Evolutionary conservation across 2,329 filamentous ascomycete species (phyloP), one percentile per base, ranked within the genome.

Genomic region (Aspergillus ibericus): DNA sequence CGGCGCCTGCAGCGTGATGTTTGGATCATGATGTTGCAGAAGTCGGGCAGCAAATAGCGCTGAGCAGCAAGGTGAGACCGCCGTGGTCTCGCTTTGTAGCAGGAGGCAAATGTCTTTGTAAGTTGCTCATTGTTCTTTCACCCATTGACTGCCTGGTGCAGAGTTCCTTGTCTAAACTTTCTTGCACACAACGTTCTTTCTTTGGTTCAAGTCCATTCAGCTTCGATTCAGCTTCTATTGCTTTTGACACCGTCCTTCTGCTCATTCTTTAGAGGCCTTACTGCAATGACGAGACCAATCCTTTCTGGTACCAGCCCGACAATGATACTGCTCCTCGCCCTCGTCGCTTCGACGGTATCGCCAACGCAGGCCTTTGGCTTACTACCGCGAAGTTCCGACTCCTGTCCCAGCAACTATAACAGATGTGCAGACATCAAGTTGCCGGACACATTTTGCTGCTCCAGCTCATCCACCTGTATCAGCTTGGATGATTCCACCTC

Each of bases 401-500:
- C 64, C 3, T 78, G 75, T 56, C 66, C 75, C 3, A 62, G 55
- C n/a, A 66, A 68, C 10, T 77, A 70, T 49, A 63, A 67, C n/a
- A 65, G 65, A 40, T 80, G 78, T 59, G 71, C 70, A 22, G 68
- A 72, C 20, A 59, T 70, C 7, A 69, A 72, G 4, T 65, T 81
- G 27, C 77, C 78, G 7, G 67, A 67, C 15, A 68, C 73, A 51
- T 82, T 81, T 63, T 80, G 77, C 64, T 82, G 80, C 57, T 67
- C 75, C 20, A 70, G 72, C 32, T 70, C 66, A 9, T 71, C 71
- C 15, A 75, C 68, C 38, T 82, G 80, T 60, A 64, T 80, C 50
- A 72, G 72, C 44, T 57, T 80, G 35, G 79, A 81, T 59, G 63
- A 70, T 53, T 72, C 69, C 10, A 77, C 69, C 34, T 77, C 78